These are phyloP conservation scores for Marasmius oreades DNA, from an alignment of 1,284 basidiomycete species.

Conservation along the genomic window DNA sequence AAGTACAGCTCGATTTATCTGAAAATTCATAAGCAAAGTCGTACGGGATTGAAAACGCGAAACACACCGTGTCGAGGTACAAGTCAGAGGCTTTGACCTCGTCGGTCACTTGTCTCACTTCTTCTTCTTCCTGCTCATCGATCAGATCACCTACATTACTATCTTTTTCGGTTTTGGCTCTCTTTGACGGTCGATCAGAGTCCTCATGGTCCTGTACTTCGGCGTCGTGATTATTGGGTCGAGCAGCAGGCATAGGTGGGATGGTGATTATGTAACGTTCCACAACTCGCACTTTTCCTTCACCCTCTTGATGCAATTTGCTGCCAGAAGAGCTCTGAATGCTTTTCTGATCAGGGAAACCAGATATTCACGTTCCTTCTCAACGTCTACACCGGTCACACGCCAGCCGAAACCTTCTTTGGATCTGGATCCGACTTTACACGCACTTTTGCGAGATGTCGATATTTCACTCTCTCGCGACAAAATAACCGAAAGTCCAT, in stretches of 20 bases:
- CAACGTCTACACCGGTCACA: constrained; percentile 6
- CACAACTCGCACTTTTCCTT: not conserved
- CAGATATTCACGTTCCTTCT: constrained; percentile 18
- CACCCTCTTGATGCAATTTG: constrained; percentile 14
- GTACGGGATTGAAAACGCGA: constrained; percentile 22
- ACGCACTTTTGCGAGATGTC: constrained; percentile 56
- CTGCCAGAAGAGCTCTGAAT: not conserved
- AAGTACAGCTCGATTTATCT: constrained; percentile 86
- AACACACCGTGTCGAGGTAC: constrained; percentile 88
- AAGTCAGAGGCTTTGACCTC: constrained; percentile 63
- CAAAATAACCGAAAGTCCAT: constrained; percentile 26
- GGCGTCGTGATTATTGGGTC: constrained; percentile 5
- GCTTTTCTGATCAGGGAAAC: not conserved
- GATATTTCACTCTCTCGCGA: constrained; percentile 57
- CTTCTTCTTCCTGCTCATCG: constrained; percentile 7
- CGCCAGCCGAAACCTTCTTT: constrained; percentile 44
- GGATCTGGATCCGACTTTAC: constrained; percentile 60
- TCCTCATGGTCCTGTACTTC: constrained; percentile 10
- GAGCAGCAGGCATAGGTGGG: not conserved
- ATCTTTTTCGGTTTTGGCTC: not conserved
- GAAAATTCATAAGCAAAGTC: constrained; percentile 16
- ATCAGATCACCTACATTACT: not conserved
- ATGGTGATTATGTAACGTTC: not conserved
- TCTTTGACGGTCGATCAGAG: constrained; percentile 6
- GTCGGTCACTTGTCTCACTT: constrained; percentile 9